Base-by-base conservation (phyloP, 768 basidiomycete species). In the Lactarius pseudohatsudake region DNA sequence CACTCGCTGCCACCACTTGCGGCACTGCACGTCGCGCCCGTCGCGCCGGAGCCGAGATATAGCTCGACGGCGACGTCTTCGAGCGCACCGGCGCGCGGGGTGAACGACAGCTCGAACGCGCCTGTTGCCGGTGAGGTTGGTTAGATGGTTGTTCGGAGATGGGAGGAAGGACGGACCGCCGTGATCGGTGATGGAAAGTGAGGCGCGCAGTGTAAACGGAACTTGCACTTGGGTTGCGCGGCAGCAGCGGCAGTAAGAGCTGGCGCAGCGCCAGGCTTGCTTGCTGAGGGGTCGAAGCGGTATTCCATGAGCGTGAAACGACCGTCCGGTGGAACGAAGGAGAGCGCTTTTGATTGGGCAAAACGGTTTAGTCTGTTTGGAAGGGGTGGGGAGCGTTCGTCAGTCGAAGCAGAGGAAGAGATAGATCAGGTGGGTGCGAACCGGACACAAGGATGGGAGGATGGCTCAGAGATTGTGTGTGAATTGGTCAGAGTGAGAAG, bases 371-470 rank as follows among this genome's bases (percentile, higher is more conserved):
- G 79, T 43, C 94, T 96, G 70, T 8, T 34, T 47, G 32, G 9
- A 40, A 38, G 55, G 66, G 18, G 63, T 40, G 32, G 67, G 69
- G 62, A 55, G 36, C 22, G 32, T 0, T 18, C 16, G 16, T 41
- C 22, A 11, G 22, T 22, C 28, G 28, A 56, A 30, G 32, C 62
- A 45, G 56, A 47, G 53, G 62, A 61, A 47, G 18, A 18, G 41
- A 28, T 30, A 45, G 34, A 22, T 7, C 30, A 7, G 9, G 68
- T 62, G n/a, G 28, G 2, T 13, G 74, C 85, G 65, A 75, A 93
- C 93, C 96, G 84, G 64, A 98, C 88, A 75, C 94, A 97, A 36
- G 95, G 87, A 75, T 98, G 96, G 76, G 98, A 96, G 2, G 91
- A 86, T 68, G 89, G 90, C 71, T 96, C 92, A 2, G 62, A 34